Percentiles rank a stretch among this genome's conserved stretches.
Evolutionary conservation across 352 stramenopile genomes (phyloP).

Genomic region (Thalassiosira livingstoniorum): DNA sequence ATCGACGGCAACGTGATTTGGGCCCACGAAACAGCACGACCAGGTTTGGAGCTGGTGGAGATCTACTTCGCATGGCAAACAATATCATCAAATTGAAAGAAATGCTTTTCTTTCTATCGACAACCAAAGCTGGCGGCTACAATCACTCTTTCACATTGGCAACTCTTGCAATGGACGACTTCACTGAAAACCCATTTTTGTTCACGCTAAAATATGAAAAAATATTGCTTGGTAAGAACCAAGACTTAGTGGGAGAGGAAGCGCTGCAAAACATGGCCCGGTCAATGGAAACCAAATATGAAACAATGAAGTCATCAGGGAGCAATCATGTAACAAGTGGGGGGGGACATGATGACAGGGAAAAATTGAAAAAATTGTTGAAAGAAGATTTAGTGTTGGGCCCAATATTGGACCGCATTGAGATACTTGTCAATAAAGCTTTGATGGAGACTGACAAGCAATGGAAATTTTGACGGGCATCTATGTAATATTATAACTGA

Average conservation of each 20-base stretch:
- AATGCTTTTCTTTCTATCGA: not conserved
- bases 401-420: slow-evolving; percentile 19
- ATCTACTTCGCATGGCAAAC: slow-evolving; percentile 20
- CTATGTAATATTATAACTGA: too few species aligned
- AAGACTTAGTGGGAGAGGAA: not conserved
- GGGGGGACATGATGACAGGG: slow-evolving; percentile 9
- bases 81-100: slow-evolving; percentile 24
- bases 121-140: not conserved
- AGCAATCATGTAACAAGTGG: slow-evolving; percentile 16
- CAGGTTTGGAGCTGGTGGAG: not conserved
- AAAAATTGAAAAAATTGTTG: slow-evolving; percentile 9
- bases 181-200: slow-evolving; percentile 12
- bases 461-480: too few species aligned
- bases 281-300: slow-evolving; percentile 9
- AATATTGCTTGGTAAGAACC: slow-evolving; percentile 5
- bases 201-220: slow-evolving; percentile 13
- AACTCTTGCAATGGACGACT: slow-evolving; percentile 21
- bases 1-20: too few species aligned
- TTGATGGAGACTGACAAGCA: too few species aligned
- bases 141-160: slow-evolving; percentile 2
- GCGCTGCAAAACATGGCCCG: slow-evolving; percentile 4
- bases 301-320: not conserved
- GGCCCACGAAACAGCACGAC: too few species aligned
- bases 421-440: slow-evolving; percentile 22
- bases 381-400: slow-evolving; percentile 19